Evolutionary conservation across 148 eudicot genomes (phyloP), one percentile per base, ranked within the genome.

Genomic region (Chenopodium quinoa): DNA sequence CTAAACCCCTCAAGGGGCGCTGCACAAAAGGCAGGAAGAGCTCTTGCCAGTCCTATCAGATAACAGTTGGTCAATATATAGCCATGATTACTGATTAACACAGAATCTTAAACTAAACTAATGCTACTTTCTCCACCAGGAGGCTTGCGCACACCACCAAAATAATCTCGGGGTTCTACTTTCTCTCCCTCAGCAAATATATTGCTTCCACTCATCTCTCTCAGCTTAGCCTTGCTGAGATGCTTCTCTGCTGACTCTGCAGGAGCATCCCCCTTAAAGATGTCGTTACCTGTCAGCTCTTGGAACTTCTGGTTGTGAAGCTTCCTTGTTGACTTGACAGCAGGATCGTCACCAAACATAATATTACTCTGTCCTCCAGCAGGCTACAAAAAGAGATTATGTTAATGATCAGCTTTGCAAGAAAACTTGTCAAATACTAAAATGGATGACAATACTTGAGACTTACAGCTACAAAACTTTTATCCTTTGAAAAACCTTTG

Each of bases 81-180:
- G 73, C 71, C 20, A 65, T 16, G 52, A 66, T 14, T 74, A 22
- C 44, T 40, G 44, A 40, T 48, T 76, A 71, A 52, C 31, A 40
- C 2, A 14, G 47, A 52, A 80, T 4, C 50, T 82, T 85, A 95
- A 80, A 95, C 89, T 88, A 95, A 88, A 40, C 94, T 78, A 75
- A 95, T 93, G 90, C 93, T 95, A 93, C 97, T 93, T 77, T 88
- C 93, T 2, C 99, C 99, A 79, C 97, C 99, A 37, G 97, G 97
- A 56, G 97, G 98, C 78, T 95, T 90, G 77, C 97, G 97, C 31
- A 90, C 91, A 56, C 98, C 97, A 76, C 97, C 94, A 27, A 91
- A 87, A 78, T 91, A 85, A 54, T 92, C 97, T 82, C 97, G 82
- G 46, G 97, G 89, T 80, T 90, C 90, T 4, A 83, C 92, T 78